Evolutionary conservation across 768 basidiomycete species (phyloP).

Genomic region (Kwoniella bestiolae): DNA sequence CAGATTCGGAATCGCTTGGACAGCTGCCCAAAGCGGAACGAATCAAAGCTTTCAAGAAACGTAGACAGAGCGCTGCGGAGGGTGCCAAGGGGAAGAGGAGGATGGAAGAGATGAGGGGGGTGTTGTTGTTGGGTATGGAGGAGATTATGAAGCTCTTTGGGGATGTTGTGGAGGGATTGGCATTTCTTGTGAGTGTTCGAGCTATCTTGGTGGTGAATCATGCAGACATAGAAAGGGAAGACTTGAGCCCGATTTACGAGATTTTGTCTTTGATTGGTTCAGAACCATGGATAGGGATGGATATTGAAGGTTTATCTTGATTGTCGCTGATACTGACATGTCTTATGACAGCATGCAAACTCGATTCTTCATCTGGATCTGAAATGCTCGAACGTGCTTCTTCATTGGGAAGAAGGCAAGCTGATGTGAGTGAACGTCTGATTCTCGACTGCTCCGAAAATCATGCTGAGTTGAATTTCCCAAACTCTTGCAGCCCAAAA

Average conservation of each 20-base stretch:
- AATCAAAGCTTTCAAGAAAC: conserved; percentile 49
- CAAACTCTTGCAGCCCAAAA: conserved; percentile 66
- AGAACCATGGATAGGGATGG: too few relatives aligned
- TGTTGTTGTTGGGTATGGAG: conserved; percentile 81
- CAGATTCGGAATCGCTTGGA: conserved; percentile 39
- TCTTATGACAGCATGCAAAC: conserved; percentile 54
- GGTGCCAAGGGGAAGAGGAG: conserved; percentile 6
- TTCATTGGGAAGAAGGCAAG: conserved; percentile 86
- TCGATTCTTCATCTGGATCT: conserved; percentile 88
- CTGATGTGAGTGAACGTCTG: conserved; percentile 66
- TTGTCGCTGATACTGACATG: neutral
- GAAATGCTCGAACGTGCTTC: conserved; percentile 89
- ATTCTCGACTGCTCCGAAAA: neutral
- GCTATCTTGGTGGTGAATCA: neutral
- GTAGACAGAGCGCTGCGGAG: conserved; percentile 34
- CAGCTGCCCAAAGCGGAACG: conserved; percentile 40
- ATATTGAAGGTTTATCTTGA: neutral
- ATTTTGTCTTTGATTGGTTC: too few relatives aligned
- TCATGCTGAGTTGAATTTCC: neutral
- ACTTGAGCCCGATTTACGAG: neutral
- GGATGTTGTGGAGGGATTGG: conserved; percentile 83
- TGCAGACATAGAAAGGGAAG: neutral
- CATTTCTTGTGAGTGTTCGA: conserved; percentile 70
- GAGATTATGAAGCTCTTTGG: conserved; percentile 79
- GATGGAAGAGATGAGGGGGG: conserved; percentile 60